Conservation (phyloP, 2,329 filamentous ascomycete genomes). For the Monilinia polystroma region DNA sequence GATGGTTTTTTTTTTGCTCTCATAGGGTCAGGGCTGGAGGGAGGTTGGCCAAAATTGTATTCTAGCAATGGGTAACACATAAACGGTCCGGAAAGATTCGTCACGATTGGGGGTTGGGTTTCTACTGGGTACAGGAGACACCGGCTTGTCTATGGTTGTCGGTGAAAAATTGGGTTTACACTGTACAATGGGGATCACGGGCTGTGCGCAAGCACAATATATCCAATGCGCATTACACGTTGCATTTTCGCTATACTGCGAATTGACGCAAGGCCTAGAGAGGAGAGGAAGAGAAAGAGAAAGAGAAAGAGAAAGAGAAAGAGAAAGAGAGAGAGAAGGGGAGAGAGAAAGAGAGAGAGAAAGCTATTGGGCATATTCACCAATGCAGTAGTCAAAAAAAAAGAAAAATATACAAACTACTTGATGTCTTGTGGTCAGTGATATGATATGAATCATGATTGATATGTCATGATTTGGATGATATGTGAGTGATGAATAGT, state of each 20-base stretch:
- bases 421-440: background rate
- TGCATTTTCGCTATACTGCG: conserved; percentile 3
- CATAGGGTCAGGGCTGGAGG: background rate
- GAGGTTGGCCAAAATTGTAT: conserved; percentile 2
- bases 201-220: conserved; percentile 4
- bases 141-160: conserved; percentile 6
- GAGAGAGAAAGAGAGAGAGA: background rate
- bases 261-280: background rate
- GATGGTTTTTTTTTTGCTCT: background rate
- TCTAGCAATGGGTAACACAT: conserved; percentile 20
- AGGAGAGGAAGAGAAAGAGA: background rate
- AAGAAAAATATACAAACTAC: conserved; percentile 1
- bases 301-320: background rate
- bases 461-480: background rate
- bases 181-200: conserved; percentile 8
- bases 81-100: conserved; percentile 8
- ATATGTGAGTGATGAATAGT: background rate
- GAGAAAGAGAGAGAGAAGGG: background rate
- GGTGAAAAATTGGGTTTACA: conserved; percentile 15
- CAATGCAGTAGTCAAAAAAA: conserved; percentile 9
- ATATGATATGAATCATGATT: background rate
- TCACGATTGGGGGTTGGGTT: conserved; percentile 10
- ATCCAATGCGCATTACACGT: background rate
- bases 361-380: background rate
- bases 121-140: conserved; percentile 11